Conservation (phyloP, 306 rosid species). For the Hippophae tibetana region DNA sequence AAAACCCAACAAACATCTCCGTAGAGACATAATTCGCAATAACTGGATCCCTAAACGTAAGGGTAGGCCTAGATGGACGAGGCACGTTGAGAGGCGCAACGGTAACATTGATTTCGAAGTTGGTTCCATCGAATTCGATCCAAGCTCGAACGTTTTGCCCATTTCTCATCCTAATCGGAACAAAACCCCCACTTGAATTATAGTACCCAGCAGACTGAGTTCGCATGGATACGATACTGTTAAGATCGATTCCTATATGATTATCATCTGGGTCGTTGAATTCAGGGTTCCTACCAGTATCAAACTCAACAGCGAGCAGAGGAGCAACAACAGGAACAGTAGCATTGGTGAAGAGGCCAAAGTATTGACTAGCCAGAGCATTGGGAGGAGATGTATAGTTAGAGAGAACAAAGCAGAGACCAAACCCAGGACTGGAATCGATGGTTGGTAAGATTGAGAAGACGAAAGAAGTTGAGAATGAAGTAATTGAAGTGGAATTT, state of each 20-base stretch:
- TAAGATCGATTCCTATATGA: conserved; percentile 76
- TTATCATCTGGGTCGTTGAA: conserved; percentile 62
- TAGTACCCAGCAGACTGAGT: conserved; percentile 43
- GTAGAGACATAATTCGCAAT: conserved; percentile 54
- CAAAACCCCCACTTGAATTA: conserved; percentile 39
- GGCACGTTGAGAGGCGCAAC: conserved; percentile 50
- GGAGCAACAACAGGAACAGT: conserved; percentile 34
- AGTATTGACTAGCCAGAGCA: conserved; percentile 72
- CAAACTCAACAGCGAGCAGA: conserved; percentile 73
- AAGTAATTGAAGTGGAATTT: conserved; percentile 29
- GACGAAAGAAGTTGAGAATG: conserved; percentile 78
- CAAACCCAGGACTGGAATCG: conserved; percentile 67
- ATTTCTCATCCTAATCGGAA: conserved; percentile 47
- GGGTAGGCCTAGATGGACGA: conserved; percentile 50
- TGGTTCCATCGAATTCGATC: conserved; percentile 65
- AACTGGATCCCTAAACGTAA: conserved; percentile 25
- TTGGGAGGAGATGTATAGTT: conserved; percentile 59
- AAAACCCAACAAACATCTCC: conserved; percentile 80
- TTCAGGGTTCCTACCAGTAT: conserved; percentile 70
- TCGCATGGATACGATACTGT: conserved; percentile 19
- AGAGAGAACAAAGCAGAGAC: conserved; percentile 66
- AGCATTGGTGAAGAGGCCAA: conserved; percentile 67
- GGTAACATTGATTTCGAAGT: conserved; percentile 46
- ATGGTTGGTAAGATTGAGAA: conserved; percentile 60
- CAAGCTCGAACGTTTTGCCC: conserved; percentile 66